Evolutionary conservation across 768 basidiomycete genomes (phyloP).

Genomic region (Strobilomyces confusus): DNA sequence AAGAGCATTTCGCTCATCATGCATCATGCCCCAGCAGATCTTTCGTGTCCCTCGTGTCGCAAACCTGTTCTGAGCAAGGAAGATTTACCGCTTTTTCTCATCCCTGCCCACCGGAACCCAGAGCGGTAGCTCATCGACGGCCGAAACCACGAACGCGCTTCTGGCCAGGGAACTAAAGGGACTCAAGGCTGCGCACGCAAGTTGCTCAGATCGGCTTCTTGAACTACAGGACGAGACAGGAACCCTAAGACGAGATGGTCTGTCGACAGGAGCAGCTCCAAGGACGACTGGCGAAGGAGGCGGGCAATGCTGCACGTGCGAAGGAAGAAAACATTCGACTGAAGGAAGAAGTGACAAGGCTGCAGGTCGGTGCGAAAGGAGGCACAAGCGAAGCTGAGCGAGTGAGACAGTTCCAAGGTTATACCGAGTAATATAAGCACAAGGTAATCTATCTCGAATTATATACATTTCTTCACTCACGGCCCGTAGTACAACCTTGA

Average conservation of each 20-base stretch:
- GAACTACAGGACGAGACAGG: conserved; percentile 13
- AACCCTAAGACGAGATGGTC: conserved; percentile 4
- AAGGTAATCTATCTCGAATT: conserved; percentile 15
- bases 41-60: conserved; percentile 29
- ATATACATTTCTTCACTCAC: background rate
- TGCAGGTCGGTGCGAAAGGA: conserved; percentile 19
- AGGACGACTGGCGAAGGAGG: conserved; percentile 10
- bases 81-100: conserved; percentile 25
- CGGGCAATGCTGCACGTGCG: background rate
- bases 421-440: conserved; percentile 17
- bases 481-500: conserved; percentile 17
- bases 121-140: background rate
- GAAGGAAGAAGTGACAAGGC: conserved; percentile 20
- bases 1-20: conserved; percentile 17
- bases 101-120: conserved; percentile 9
- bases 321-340: conserved; percentile 11
- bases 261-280: conserved; percentile 12
- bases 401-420: conserved; percentile 21
- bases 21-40: background rate
- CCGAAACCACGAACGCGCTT: conserved; percentile 7
- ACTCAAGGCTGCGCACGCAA: conserved; percentile 11
- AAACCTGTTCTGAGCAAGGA: conserved; percentile 26
- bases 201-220: conserved; percentile 8
- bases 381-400: conserved; percentile 17
- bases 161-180: conserved; percentile 13